These are phyloP conservation scores for Tremella yokohamensis DNA, from an alignment of 768 basidiomycete species.

Conservation along the genomic window DNA sequence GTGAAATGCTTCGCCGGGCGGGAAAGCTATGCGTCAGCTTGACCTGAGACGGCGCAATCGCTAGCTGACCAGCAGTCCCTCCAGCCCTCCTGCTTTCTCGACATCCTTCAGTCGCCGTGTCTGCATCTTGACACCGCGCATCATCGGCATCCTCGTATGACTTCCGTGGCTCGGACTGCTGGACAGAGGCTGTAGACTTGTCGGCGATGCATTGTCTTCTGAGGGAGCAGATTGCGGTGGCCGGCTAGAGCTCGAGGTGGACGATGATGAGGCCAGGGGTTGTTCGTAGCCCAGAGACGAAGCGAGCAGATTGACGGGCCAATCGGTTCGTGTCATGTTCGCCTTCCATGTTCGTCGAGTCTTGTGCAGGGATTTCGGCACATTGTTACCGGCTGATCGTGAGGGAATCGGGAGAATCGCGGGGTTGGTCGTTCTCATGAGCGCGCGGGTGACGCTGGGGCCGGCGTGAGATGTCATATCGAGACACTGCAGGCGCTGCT, in stretches of 20 bases:
- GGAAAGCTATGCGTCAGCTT: constrained; percentile 30
- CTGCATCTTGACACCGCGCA: constrained; percentile 47
- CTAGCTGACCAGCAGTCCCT: constrained; percentile 47
- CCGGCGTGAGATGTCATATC: not conserved
- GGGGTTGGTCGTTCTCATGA: constrained; percentile 32
- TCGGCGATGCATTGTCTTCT: no score
- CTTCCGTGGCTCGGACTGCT: no score
- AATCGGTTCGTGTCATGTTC: constrained; percentile 39
- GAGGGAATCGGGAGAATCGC: constrained; percentile 43
- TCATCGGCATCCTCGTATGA: constrained; percentile 4
- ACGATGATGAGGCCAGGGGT: not conserved
- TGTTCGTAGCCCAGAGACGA: not conserved
- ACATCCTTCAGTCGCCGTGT: constrained; percentile 40
- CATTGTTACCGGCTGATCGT: constrained; percentile 44
- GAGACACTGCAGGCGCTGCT: not conserved
- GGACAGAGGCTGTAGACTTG: not conserved
- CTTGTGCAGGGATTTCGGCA: constrained; percentile 49
- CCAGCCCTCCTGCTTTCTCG: constrained; percentile 48
- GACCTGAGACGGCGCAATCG: not conserved
- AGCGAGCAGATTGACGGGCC: constrained; percentile 21
- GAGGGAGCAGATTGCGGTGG: not conserved
- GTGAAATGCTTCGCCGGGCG: constrained; percentile 38
- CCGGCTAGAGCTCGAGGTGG: not conserved
- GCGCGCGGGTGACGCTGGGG: not conserved
- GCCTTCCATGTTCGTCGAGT: constrained; percentile 43